Conservation (phyloP, 2,329 filamentous ascomycete species). For the Beauveria australis region DNA sequence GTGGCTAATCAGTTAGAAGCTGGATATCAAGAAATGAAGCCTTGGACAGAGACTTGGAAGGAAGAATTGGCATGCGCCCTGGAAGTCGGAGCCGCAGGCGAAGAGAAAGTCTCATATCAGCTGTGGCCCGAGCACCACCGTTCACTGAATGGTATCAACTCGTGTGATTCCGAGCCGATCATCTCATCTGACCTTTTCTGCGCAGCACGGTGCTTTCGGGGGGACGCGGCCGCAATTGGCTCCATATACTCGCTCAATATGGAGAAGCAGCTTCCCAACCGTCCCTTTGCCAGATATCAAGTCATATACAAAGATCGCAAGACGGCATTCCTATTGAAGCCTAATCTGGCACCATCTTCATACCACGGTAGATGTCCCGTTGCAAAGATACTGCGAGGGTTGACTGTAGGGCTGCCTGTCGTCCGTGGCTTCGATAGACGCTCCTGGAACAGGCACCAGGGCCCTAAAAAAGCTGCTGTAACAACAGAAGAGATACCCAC, state of each 20-base stretch:
- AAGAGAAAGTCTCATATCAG: conserved; percentile 80
- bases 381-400: conserved; percentile 74
- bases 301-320: conserved; percentile 76
- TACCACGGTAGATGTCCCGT: conserved; percentile 79
- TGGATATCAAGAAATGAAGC: conserved; percentile 79
- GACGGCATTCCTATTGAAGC: conserved; percentile 78
- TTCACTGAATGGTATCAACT: conserved; percentile 11
- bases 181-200: conserved; percentile 51
- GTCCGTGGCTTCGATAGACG: conserved; percentile 78
- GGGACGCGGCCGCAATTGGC: conserved; percentile 51
- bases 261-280: conserved; percentile 34
- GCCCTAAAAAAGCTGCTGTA: conserved; percentile 30
- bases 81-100: conserved; percentile 79
- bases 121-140: conserved; percentile 62
- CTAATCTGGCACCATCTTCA: conserved; percentile 73
- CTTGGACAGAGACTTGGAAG: conserved; percentile 86
- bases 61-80: conserved; percentile 87
- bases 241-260: conserved; percentile 28
- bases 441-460: conserved; percentile 66
- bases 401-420: conserved; percentile 77
- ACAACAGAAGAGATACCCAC: conserved; percentile 20
- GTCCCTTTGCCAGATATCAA: conserved; percentile 64
- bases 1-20: conserved; percentile 88
- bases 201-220: conserved; percentile 50
- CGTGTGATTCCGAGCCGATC: conserved; percentile 20